Evolutionary conservation across 78 protist species (phyloP), one percentile per base, ranked within the genome.

Genomic region (Cyanophora paradoxa): DNA sequence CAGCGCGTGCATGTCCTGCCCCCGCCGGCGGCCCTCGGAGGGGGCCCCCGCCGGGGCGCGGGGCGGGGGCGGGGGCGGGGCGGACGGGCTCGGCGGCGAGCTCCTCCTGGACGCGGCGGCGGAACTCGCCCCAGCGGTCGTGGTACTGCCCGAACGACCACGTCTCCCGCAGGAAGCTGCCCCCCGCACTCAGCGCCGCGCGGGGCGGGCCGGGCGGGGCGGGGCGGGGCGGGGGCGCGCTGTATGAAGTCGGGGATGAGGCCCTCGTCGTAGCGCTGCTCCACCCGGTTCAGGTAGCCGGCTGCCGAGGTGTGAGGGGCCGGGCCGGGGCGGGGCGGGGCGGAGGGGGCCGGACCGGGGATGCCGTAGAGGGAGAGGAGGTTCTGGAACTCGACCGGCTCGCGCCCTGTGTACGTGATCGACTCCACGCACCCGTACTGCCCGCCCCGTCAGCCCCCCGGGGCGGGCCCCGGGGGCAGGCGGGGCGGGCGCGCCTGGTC

Each of bases 81-180:
- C n/a, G n/a, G n/a, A n/a, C n/a, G n/a, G n/a, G n/a, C n/a, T n/a
- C n/a, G n/a, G n/a, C n/a, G n/a, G n/a, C n/a, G n/a, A n/a, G n/a
- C n/a, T n/a, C n/a, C n/a, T n/a, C n/a, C n/a, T n/a, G n/a, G n/a
- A n/a, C n/a, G n/a, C n/a, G n/a, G n/a, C n/a, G n/a, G 24, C 50
- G 69, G 44, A 74, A 74, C 36, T 46, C 70, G 39, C 20, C 46
- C 72, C 59, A 74, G 50, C 79, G 70, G 54, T 74, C 79, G 39
- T 74, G 79, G 72, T 14, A 74, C 20, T 62, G 72, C 20, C 44
- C 59, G 46, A 28, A 0, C 11, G 71, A 56, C 72, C 79, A 61
- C 41, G 0, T 36, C 56, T 74, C n/a, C 10, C 79, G 69, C 40
- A 74, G 22, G 17, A 74, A 74, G 50, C n/a, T 17, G 70, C 52